Evolutionary conservation across 2,329 filamentous ascomycete species (phyloP), one percentile per base, ranked within the genome.

Genomic region (Passalora sequoiae): DNA sequence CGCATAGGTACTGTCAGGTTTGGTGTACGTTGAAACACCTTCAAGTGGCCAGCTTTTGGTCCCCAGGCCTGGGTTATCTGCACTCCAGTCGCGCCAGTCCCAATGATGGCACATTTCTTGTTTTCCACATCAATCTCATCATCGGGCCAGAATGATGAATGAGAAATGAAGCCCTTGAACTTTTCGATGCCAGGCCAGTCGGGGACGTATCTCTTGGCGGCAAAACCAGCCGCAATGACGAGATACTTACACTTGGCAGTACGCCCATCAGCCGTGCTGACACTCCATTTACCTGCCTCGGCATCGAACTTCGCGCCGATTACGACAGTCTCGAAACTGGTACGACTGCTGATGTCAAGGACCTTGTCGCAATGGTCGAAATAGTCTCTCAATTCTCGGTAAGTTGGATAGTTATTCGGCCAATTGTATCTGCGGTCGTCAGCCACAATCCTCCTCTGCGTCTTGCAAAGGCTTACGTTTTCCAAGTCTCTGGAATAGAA

Each of bases 351-450:
- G 27, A 82, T 62, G 16, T 71, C 64, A 5, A 80, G 55, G 2
- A 74, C 69, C 43, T 74, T 73, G 43, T 81, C 78, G 16, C 80
- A 72, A 32, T 80, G 74, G 15, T 76, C 71, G 54, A 83, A 83
- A 58, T 83, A 83, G 4, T 59, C 57, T 16, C 72, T 68, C 1
- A 83, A 65, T 33, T 83, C 61, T 25, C 48, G 38, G 38, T 56
- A 57, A 20, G 51, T 58, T 4, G 61, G 59, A 27, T 51, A 49
- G 15, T 49, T 49, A 21, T 46, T 45, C 21, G 47, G 47, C 43
- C 43, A 46, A 13, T 43, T 44, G 40, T 50, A 38, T 32, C 46
- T 49, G 39, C 5, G 17, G 17, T 22, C 16, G 13, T 50, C 30
- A 47, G 44, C 20, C 30, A 22, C 15, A 17, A 24, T 8, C 10